These are phyloP conservation scores for Chlamydomonas schloesseri DNA, from an alignment of 139 green algal genomes.

Conservation along the genomic window DNA sequence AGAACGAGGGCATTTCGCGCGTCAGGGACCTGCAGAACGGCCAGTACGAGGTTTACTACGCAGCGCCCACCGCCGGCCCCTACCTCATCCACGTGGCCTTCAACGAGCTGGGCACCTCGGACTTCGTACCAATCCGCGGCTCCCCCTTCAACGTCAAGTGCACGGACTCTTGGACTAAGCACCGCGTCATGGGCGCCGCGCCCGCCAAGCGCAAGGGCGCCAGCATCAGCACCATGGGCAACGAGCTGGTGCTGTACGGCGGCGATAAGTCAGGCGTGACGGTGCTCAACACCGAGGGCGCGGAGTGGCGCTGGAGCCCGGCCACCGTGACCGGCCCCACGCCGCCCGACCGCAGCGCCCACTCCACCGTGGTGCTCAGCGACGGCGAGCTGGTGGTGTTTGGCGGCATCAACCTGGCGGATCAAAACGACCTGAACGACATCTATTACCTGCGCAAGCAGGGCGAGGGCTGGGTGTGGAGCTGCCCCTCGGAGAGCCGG, in stretches of 20 bases:
- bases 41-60: conserved; percentile 77
- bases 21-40: conserved; percentile 81
- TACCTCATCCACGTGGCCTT: conserved; percentile 80
- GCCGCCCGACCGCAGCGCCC: conserved; percentile 61
- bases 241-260: conserved; percentile 79
- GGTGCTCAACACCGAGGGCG: conserved; percentile 67
- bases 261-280: conserved; percentile 75
- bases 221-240: conserved; percentile 58
- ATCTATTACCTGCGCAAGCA: conserved; percentile 71
- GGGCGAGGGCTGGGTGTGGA: conserved; percentile 70
- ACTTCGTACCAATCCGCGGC: conserved; percentile 74
- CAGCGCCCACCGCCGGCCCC: conserved; percentile 59
- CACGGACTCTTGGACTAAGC: conserved; percentile 77
- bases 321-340: conserved; percentile 39
- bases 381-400: conserved; percentile 72
- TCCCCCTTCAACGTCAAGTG: conserved; percentile 79
- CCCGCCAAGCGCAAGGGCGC: conserved; percentile 76
- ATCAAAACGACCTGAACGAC: conserved; percentile 72
- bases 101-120: conserved; percentile 71
- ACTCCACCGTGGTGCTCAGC: conserved; percentile 56
- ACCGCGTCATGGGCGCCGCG: conserved; percentile 69
- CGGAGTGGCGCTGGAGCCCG: conserved; percentile 64
- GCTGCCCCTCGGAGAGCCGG: conserved; percentile 48
- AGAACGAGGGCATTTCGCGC: conserved; percentile 62
- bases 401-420: conserved; percentile 68